These are phyloP conservation scores for Teunomyces kruisii DNA, from an alignment of 805 yeast genomes.

Conservation along the genomic window DNA sequence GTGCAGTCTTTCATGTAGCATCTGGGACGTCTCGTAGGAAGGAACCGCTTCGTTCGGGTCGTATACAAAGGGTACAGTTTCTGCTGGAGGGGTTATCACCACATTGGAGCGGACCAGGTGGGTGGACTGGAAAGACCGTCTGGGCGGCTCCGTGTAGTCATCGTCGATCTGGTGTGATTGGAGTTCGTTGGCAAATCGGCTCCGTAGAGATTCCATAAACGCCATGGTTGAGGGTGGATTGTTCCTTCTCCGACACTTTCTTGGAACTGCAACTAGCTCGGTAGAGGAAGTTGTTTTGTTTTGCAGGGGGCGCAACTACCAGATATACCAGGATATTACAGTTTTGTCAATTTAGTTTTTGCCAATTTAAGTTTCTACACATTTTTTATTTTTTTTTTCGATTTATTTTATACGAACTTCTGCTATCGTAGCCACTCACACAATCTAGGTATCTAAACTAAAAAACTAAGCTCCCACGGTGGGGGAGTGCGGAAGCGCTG, in stretches of 20 bases:
- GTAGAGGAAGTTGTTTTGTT: no score
- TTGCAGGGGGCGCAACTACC: no score
- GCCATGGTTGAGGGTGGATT: conserved; percentile 14
- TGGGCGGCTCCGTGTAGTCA: conserved; percentile 23
- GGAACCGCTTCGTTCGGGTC: conserved; percentile 41
- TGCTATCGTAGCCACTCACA: background rate
- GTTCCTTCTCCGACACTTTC: no score
- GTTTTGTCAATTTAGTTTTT: no score
- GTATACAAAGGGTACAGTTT: background rate
- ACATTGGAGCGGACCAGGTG: background rate
- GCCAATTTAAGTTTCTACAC: no score
- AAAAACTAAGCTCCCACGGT: background rate
- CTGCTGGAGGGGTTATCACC: background rate
- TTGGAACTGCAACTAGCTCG: no score
- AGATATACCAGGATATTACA: no score
- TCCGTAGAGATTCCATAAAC: conserved; percentile 24
- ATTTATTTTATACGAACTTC: background rate
- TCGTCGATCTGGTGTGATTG: conserved; percentile 35
- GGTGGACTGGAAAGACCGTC: conserved; percentile 1
- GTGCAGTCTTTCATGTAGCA: conserved; percentile 22
- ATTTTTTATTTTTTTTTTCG: background rate
- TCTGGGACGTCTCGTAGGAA: conserved; percentile 41
- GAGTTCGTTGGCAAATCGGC: conserved; percentile 23
- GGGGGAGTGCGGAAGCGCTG: background rate
- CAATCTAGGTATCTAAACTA: background rate